These are phyloP conservation scores for Triticum dicoccoides DNA, from an alignment of 176 grass and related monocot genomes.

Conservation along the genomic window DNA sequence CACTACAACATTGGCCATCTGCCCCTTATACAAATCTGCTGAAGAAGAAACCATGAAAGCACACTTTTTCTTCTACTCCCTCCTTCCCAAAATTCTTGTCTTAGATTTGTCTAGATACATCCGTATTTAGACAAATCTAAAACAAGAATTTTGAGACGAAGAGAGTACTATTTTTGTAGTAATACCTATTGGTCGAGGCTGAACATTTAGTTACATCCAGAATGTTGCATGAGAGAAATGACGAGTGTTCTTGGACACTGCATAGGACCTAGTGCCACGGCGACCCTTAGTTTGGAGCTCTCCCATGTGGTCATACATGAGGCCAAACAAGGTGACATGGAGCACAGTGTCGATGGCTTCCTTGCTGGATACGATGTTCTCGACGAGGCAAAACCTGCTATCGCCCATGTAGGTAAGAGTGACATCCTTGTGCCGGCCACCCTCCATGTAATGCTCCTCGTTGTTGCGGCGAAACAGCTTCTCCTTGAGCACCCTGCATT, in stretches of 20 bases:
- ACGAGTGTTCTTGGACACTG: background rate
- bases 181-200: too few species aligned
- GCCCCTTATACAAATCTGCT: too few species aligned
- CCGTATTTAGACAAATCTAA: too few species aligned
- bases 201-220: background rate
- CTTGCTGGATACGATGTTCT: background rate
- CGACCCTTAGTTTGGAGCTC: background rate
- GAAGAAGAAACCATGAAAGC: too few species aligned
- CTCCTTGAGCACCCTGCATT: background rate
- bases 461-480: background rate
- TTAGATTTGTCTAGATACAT: too few species aligned
- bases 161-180: too few species aligned
- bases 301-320: background rate
- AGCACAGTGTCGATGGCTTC: background rate
- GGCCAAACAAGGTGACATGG: slow-evolving; percentile 14
- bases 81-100: too few species aligned
- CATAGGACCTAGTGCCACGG: background rate
- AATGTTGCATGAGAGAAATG: background rate
- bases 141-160: too few species aligned
- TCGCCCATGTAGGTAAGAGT: slow-evolving; percentile 21
- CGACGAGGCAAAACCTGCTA: slow-evolving; percentile 7
- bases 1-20: too few species aligned
- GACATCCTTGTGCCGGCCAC: background rate
- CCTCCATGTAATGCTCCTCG: background rate
- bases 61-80: too few species aligned